Evolutionary conservation across 108 stramenopile genomes (phyloP), one percentile per base, ranked within the genome.

Genomic region (Schizochytrium sp.): DNA sequence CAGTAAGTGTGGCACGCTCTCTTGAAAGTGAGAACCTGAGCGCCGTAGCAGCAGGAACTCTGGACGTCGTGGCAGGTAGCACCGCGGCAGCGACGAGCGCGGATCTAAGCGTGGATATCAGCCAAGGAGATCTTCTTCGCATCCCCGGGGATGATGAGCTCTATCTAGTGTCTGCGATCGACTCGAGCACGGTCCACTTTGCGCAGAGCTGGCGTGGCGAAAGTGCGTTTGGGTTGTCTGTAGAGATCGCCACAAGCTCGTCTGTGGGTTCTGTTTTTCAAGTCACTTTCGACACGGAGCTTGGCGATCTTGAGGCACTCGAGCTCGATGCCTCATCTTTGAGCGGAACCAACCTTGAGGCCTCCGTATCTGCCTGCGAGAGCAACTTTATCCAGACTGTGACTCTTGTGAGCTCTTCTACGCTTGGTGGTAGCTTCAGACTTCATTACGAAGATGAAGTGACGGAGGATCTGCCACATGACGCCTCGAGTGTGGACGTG

Each of bases 361-460:
- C 55, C 6, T 5, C 5, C 0, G 87, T 88, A 2, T 41, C 44
- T 8, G 87, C 58, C 0, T 88, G 87, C 48, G 87, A 88, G 18
- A 44, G n/a, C 4, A 23, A 16, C 72, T 41, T 58, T 21, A 14
- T 76, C 6, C 89, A 91, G 89, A 25, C 41, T n/a, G 89, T 91
- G 0, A 34, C 43, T 6, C 43, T 43, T 19, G 5, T 12, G 5
- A 6, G 25, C 4, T 45, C 48, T 29, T 5, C 5, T 44, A 0
- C 12, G 28, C 47, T 89, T 51, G 45, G 19, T 6, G 91, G 91
- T 45, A 28, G n/a, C 87, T 90, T 89, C 60, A 25, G 88, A 5
- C 83, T 91, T 4, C 5, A 16, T 16, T 90, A 87, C 91, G 60
- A 41, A 12, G 91, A 47, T 18, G 29, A 43, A 19, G 59, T 28